Base-by-base conservation (phyloP, 208 protist genomes). In the Trypanosomatidae sp. region DNA sequence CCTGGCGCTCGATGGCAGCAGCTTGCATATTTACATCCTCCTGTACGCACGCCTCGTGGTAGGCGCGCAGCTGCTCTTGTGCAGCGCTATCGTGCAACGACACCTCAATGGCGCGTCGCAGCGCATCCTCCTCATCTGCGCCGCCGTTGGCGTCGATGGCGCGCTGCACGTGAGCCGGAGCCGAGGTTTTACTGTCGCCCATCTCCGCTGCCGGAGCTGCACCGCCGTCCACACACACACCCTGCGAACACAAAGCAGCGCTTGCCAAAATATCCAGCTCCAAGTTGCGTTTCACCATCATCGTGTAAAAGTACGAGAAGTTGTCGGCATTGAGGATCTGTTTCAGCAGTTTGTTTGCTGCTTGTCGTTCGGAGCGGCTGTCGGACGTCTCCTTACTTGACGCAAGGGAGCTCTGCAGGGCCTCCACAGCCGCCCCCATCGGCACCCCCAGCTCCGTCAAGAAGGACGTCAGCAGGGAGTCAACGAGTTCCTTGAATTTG, bases 211-310 rank as follows among this genome's bases (percentile, higher is more conserved):
- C n/a, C 15, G 36, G 22, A 0, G 12, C 7, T 7, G 17, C 66
- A 6, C 36, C 53, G 9, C 25, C 46, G 46, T 58, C 50, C 25
- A 74, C 43, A 25, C 65, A 19, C 4, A 81, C 66, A 8, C 80
- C 66, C 8, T 71, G 62, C n/a, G 70, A 71, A n/a, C 76, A 28
- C 7, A 95, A 66, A 39, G 76, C 86, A 0, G 73, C 76, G 43
- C 71, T 81, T 30, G 95, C 90, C 4, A 97, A 74, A 66, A 97
- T 88, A 66, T 98, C 92, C 0, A 98, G 83, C 81, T 97, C 88
- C 71, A 97, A 79, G 77, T 98, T 98, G 53, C 94, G 86, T 80
- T 85, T 86, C 77, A 91, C 79, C 95, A 98, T 98, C 85, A 97
- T 91, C 9, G 86, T 81, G 71, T 96, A 83, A 69, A 98, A 98